Evolutionary conservation across 805 yeast genomes (phyloP).

Genomic region (Yarrowia sp.): DNA sequence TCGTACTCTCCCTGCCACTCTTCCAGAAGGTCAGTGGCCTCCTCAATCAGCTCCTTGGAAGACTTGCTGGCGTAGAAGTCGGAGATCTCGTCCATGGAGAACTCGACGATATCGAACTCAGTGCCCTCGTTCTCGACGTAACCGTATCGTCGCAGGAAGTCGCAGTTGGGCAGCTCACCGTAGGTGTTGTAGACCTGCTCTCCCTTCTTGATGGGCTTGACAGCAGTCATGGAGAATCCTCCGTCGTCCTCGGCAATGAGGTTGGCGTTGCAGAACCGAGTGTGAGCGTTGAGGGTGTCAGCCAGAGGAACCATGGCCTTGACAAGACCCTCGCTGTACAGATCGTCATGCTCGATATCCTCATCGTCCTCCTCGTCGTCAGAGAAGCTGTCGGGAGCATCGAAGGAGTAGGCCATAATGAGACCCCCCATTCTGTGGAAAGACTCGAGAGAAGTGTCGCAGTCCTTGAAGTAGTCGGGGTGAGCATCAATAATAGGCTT

Average conservation of each 20-base stretch:
- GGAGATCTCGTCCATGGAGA: constrained; percentile 49
- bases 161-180: constrained; percentile 90
- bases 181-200: constrained; percentile 85
- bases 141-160: constrained; percentile 85
- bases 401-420: constrained; percentile 89
- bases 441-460: constrained; percentile 48
- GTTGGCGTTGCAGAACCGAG: constrained; percentile 71
- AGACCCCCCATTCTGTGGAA: constrained; percentile 74
- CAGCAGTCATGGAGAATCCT: constrained; percentile 69
- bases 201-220: constrained; percentile 55
- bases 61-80: constrained; percentile 38
- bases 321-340: constrained; percentile 44
- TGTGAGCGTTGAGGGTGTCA: constrained; percentile 85
- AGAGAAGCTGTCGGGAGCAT: constrained; percentile 38
- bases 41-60: constrained; percentile 27
- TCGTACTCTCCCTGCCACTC: constrained; percentile 30
- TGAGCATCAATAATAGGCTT: constrained; percentile 43
- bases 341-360: constrained; percentile 40
- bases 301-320: constrained; percentile 94
- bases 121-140: constrained; percentile 77
- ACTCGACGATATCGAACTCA: constrained; percentile 76
- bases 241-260: constrained; percentile 46
- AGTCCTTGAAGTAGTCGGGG: constrained; percentile 30
- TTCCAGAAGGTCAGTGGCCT: constrained; percentile 24
- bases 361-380: constrained; percentile 31